Conservation (phyloP, 2,329 filamentous ascomycete genomes). For the Ceratocystis colombiana region DNA sequence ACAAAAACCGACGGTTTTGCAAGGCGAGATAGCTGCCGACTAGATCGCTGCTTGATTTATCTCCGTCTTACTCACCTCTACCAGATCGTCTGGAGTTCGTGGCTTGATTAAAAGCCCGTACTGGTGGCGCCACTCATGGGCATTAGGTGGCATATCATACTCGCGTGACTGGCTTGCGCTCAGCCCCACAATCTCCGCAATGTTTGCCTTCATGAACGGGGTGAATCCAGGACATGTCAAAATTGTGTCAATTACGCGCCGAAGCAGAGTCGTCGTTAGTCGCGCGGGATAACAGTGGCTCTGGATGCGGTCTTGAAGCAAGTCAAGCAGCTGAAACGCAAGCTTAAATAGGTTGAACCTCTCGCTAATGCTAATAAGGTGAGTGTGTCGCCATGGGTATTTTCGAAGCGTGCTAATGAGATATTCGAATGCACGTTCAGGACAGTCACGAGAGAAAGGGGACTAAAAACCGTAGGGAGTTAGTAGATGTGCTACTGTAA, state of each 20-base stretch:
- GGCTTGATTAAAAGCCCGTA: constrained; percentile 44
- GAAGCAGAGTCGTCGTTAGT: constrained; percentile 44
- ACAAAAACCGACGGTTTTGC: not conserved
- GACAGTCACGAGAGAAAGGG: constrained; percentile 49
- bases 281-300: constrained; percentile 36
- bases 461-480: constrained; percentile 36
- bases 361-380: constrained; percentile 48
- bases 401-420: constrained; percentile 54
- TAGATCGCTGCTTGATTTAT: not conserved
- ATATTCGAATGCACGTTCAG: constrained; percentile 55
- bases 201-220: constrained; percentile 50
- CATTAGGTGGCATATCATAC: constrained; percentile 41
- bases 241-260: constrained; percentile 43
- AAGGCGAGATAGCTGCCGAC: not conserved
- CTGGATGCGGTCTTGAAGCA: constrained; percentile 38
- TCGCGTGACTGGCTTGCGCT: constrained; percentile 32
- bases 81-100: constrained; percentile 41
- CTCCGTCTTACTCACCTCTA: constrained; percentile 41
- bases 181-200: constrained; percentile 39
- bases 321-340: constrained; percentile 40
- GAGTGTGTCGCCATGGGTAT: constrained; percentile 52
- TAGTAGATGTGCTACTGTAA: constrained; percentile 22
- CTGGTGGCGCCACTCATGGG: constrained; percentile 43
- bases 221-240: constrained; percentile 53
- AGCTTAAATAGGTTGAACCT: constrained; percentile 45